phyloP scores from a whole-genome alignment of 192 early-diverging fungal genomes.

The Mortierella hygrophila region DNA sequence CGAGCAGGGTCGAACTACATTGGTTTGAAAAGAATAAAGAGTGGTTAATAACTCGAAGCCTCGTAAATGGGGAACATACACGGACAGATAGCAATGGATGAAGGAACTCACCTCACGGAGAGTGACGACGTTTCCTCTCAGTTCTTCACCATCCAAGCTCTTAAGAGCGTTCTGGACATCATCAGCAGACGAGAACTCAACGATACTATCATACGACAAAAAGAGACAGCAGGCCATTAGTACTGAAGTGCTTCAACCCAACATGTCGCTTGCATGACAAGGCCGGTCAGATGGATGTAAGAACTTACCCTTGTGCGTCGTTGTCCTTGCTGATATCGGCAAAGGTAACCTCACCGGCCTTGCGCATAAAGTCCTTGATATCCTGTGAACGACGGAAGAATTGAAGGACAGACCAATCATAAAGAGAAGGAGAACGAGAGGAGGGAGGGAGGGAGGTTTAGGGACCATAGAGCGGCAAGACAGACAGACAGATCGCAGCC shows the following conservation, averaged over 20 bases:
- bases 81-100: not conserved
- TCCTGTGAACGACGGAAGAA: conserved; percentile 74
- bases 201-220: conserved; percentile 69
- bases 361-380: conserved; percentile 96
- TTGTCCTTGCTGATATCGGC: conserved; percentile 89
- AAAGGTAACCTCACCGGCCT: conserved; percentile 94
- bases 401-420: conserved; percentile 26
- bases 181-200: conserved; percentile 86
- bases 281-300: not conserved
- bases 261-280: not conserved
- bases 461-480: conserved; percentile 54
- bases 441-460: conserved; percentile 37
- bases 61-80: not conserved
- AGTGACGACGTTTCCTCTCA: conserved; percentile 75
- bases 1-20: conserved; percentile 36
- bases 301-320: conserved; percentile 82
- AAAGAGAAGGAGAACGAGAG: conserved; percentile 49
- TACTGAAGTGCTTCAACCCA: not conserved
- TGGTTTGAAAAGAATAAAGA: not conserved
- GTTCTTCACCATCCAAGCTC: conserved; percentile 83
- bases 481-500: conserved; percentile 22
- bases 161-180: conserved; percentile 90
- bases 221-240: conserved; percentile 12
- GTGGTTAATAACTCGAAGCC: not conserved
- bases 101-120: conserved; percentile 72